phyloP scores from a whole-genome alignment of 495 filamentous ascomycete species.

The Penicillium subrubescens region DNA sequence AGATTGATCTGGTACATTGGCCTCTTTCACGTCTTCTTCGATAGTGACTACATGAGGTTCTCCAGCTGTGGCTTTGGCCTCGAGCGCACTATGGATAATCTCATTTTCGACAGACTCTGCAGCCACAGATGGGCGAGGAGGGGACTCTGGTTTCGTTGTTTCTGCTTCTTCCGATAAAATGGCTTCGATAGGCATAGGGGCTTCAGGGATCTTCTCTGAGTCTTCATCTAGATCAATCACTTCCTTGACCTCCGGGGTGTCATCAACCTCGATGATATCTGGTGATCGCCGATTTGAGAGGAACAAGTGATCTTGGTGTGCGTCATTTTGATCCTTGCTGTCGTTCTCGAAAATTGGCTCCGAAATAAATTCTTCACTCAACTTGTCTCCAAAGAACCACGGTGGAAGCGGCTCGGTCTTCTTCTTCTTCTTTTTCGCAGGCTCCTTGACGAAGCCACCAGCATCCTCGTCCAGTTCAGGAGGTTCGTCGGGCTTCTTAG shows the following conservation, averaged over 20 bases:
- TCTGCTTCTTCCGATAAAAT: slow-evolving; percentile 1
- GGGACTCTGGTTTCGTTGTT: background rate
- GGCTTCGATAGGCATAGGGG: background rate
- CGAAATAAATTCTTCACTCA: slow-evolving; percentile 36
- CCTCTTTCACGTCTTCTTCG: background rate
- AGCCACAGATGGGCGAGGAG: background rate
- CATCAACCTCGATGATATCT: slow-evolving; percentile 51
- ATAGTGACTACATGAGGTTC: background rate
- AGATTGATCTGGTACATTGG: background rate
- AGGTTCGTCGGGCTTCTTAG: slow-evolving; percentile 2
- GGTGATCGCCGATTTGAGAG: slow-evolving; percentile 44
- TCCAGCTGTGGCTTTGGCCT: background rate
- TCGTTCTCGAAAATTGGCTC: slow-evolving; percentile 33
- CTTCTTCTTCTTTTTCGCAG: slow-evolving; percentile 41
- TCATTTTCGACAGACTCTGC: slow-evolving; percentile 5
- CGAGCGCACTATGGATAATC: slow-evolving; percentile 3
- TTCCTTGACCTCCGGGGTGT: slow-evolving; percentile 33
- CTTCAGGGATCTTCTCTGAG: slow-evolving; percentile 15
- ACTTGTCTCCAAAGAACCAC: slow-evolving; percentile 65
- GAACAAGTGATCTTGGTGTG: slow-evolving; percentile 38
- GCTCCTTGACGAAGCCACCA: slow-evolving; percentile 69
- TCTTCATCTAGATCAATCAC: slow-evolving; percentile 48
- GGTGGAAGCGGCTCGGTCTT: slow-evolving; percentile 71
- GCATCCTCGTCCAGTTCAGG: slow-evolving; percentile 52
- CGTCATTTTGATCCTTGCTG: slow-evolving; percentile 20